Percentiles rank a stretch among this genome's conserved stretches.
Evolutionary conservation across 805 yeast species (phyloP).

Genomic region (Saturnispora serradocipensis): DNA sequence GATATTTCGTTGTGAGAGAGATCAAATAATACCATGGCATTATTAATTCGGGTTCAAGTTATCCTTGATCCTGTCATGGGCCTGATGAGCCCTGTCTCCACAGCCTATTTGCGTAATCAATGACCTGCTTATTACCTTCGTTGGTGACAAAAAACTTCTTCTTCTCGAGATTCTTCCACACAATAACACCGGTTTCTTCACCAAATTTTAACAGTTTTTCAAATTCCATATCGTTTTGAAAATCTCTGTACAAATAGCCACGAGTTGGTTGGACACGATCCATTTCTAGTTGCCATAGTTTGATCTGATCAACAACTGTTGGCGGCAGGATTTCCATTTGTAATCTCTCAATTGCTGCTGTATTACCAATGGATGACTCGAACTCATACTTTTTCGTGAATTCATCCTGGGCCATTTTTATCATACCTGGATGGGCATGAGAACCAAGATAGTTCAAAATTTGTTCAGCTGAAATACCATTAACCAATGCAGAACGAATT

Average conservation of each 20-base stretch:
- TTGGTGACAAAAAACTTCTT: slow-evolving; percentile 76
- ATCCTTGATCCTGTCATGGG: background rate
- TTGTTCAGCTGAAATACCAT: slow-evolving; percentile 94
- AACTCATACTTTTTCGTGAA: slow-evolving; percentile 60
- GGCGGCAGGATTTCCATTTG: slow-evolving; percentile 71
- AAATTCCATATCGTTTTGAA: slow-evolving; percentile 68
- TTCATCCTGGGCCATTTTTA: slow-evolving; percentile 59
- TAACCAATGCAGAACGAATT: slow-evolving; percentile 68
- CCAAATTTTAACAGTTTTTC: slow-evolving; percentile 68
- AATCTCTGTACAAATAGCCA: slow-evolving; percentile 85
- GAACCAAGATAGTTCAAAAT: slow-evolving; percentile 80
- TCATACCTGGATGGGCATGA: slow-evolving; percentile 93
- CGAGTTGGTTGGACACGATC: slow-evolving; percentile 83
- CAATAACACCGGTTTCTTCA: slow-evolving; percentile 77
- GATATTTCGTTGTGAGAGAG: background rate
- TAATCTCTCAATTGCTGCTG: slow-evolving; percentile 35
- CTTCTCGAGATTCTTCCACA: slow-evolving; percentile 73
- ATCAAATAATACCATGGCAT: background rate
- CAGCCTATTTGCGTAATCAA: slow-evolving; percentile 79
- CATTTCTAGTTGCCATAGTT: slow-evolving; percentile 91
- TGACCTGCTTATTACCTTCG: slow-evolving; percentile 82
- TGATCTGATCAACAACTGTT: slow-evolving; percentile 93
- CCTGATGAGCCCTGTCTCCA: slow-evolving; percentile 19
- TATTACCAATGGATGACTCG: slow-evolving; percentile 36
- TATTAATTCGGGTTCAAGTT: background rate